Base-by-base conservation (phyloP, 352 stramenopile species). In the Globisporangium polare region DNA sequence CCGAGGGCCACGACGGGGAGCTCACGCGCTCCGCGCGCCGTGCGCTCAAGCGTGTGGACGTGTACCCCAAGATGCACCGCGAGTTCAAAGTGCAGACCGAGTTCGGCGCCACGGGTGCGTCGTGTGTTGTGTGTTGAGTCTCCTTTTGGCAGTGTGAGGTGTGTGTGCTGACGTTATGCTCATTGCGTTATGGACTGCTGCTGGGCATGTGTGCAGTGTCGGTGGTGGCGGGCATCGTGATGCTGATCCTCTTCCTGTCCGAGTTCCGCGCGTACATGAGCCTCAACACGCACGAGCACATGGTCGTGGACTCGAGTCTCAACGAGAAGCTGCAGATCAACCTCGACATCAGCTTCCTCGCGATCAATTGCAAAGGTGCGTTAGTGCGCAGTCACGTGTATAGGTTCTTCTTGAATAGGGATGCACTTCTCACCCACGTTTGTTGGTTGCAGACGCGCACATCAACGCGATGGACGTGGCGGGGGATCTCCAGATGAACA, bases 381-480 rank as follows among this genome's bases (percentile, higher is more conserved):
- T 50, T 13, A 12, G 33, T 35, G 12, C 43, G 7, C 46, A 12
- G 42, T 27, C 31, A n/a, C 18, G 5, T 13, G n/a, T 27, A 22
- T 42, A n/a, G 6, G 17, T 15, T 13, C 18, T 43, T 39, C 20
- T n/a, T 54, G 3, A 12, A 12, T 22, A 7, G 22, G 33, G 5
- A 43, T 53, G 12, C 13, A 35, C 27, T 26, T 62, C 47, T 37
- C 42, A 51, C 33, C 22, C 43, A 54, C 17, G 17, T 15, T 3
- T 24, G 18, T 37, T 18, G 12, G 5, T 6, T 18, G 26, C 57
- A 80, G 96, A 99, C 73, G 85, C 98, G 31, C 95, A 99, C 71
- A 75, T 99, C 42, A 98, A 99, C 77, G 94, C 95, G 4, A 99
- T 99, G 89, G 97, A 99, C 73, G 95, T 99, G 41, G 96, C 97